Conservation (phyloP, 1,284 basidiomycete genomes). For the Phaffia rhodozyma region DNA sequence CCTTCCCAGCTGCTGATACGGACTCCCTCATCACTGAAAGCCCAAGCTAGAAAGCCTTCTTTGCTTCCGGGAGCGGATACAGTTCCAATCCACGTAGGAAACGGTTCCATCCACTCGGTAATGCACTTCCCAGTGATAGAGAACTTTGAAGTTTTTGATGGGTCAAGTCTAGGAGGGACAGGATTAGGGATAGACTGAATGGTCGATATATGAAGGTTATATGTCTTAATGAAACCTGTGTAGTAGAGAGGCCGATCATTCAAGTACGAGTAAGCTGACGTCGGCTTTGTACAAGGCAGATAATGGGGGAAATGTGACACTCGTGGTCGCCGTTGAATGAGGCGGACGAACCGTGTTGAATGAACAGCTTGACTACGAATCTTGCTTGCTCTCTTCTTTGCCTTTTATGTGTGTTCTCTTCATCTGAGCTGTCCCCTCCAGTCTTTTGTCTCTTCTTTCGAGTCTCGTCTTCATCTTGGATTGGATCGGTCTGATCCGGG, state of each 20-base stretch:
- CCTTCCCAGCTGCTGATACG: slow-evolving; percentile 10
- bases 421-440: neutral
- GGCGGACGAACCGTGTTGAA: neutral
- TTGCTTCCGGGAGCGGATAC: neutral
- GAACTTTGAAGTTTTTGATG: neutral
- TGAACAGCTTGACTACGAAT: slow-evolving; percentile 1
- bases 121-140: neutral
- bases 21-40: neutral
- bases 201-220: slow-evolving; percentile 8
- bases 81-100: slow-evolving; percentile 4
- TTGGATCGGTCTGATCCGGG: neutral
- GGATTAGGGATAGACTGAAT: neutral
- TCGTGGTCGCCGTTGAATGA: too few relatives aligned
- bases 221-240: slow-evolving; percentile 6
- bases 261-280: neutral
- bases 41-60: slow-evolving; percentile 11
- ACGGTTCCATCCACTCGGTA: slow-evolving; percentile 12
- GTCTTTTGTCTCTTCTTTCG: neutral
- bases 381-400: neutral
- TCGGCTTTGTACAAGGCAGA: neutral
- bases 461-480: neutral
- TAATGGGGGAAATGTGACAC: neutral
- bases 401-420: too few relatives aligned
- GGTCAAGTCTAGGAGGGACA: neutral
- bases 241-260: neutral